These are phyloP conservation scores for Escallonia rubra DNA, from an alignment of 129 eudicot genomes.

Conservation along the genomic window DNA sequence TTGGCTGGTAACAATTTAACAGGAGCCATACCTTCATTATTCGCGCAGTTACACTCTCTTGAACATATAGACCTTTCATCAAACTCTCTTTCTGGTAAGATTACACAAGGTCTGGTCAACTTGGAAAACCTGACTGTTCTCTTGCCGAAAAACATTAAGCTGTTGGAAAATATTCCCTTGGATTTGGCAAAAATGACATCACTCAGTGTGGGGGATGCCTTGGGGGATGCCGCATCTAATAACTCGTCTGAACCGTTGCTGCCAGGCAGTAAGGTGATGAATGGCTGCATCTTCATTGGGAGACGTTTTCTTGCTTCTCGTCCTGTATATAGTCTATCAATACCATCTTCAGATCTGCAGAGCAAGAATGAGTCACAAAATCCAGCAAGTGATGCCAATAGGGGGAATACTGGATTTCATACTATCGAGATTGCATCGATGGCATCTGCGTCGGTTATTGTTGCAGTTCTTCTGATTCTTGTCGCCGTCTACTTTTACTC, in stretches of 20 bases:
- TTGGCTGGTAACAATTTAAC: slow-evolving; percentile 5
- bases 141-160: slow-evolving; percentile 36
- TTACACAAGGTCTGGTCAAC: slow-evolving; percentile 17
- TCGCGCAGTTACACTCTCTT: slow-evolving; percentile 12
- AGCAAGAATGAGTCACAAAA: slow-evolving; percentile 3
- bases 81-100: slow-evolving; percentile 2
- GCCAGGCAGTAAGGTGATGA: slow-evolving; percentile 19
- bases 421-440: slow-evolving; percentile 25
- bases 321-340: slow-evolving; percentile 16
- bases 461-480: slow-evolving; percentile 34
- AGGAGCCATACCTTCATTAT: slow-evolving; percentile 8
- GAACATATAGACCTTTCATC: slow-evolving; percentile 12
- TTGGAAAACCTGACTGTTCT: slow-evolving; percentile 29
- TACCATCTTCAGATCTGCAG: slow-evolving; percentile 20
- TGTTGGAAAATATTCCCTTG: slow-evolving; percentile 31
- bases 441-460: slow-evolving; percentile 31
- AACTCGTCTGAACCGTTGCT: slow-evolving; percentile 35
- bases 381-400: not conserved
- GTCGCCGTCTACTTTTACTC: slow-evolving; percentile 32
- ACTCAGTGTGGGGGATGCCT: slow-evolving; percentile 1
- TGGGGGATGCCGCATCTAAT: slow-evolving; percentile 31
- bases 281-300: slow-evolving; percentile 27
- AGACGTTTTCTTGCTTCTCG: slow-evolving; percentile 21
- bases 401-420: slow-evolving; percentile 20
- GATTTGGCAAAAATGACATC: slow-evolving; percentile 15